Percentiles rank a stretch among this genome's conserved stretches.
These are phyloP conservation scores for Mrakia gelida DNA, from an alignment of 768 basidiomycete species.

Conservation along the genomic window DNA sequence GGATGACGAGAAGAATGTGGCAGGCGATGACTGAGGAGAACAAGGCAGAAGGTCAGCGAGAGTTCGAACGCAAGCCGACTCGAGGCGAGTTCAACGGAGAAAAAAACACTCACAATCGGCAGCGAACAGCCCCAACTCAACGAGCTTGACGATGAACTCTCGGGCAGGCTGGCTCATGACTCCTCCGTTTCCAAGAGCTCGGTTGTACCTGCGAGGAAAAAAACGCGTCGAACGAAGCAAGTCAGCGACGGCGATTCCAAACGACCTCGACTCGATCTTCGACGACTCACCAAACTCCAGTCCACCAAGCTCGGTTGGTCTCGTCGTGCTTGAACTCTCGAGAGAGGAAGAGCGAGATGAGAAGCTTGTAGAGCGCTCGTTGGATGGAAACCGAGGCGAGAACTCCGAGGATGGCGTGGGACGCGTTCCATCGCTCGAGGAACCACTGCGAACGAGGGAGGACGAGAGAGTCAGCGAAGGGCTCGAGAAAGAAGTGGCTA, in stretches of 20 bases:
- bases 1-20: conserved; percentile 73
- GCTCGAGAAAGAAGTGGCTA: neutral
- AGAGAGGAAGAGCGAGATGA: conserved; percentile 89
- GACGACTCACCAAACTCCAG: conserved; percentile 61
- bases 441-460: conserved; percentile 63
- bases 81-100: neutral
- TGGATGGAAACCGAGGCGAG: conserved; percentile 84
- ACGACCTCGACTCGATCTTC: neutral
- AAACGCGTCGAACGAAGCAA: neutral
- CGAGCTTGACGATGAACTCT: conserved; percentile 96
- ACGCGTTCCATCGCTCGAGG: conserved; percentile 84
- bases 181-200: conserved; percentile 81
- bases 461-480: neutral
- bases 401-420: conserved; percentile 88
- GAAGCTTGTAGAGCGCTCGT: conserved; percentile 83
- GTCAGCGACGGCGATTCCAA: neutral
- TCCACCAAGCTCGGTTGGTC: conserved; percentile 99
- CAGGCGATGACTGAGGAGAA: conserved; percentile 5
- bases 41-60: neutral
- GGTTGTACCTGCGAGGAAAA: conserved; percentile 56
- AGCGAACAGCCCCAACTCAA: conserved; percentile 91
- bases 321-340: conserved; percentile 99
- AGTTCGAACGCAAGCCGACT: neutral
- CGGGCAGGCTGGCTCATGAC: conserved; percentile 97
- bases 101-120: conserved; percentile 58